Base-by-base conservation (phyloP, 139 green algal species). In the Chlamydomonas schloesseri region DNA sequence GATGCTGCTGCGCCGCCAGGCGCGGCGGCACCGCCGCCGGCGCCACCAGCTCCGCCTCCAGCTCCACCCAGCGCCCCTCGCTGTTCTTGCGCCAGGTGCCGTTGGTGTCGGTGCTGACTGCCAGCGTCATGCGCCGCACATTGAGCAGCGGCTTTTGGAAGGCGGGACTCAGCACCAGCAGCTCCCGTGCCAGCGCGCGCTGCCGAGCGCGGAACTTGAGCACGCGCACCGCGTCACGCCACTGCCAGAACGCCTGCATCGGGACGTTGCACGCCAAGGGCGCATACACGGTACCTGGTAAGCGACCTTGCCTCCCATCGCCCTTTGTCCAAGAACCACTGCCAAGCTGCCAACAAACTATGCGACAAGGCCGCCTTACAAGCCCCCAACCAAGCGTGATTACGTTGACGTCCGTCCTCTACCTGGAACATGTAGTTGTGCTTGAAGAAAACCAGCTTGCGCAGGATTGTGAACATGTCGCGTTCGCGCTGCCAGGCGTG, bases 371-470 rank as follows among this genome's bases (percentile, higher is more conserved):
- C n/a, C n/a, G n/a, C n/a, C n/a, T n/a, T n/a, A n/a, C n/a, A n/a
- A n/a, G n/a, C n/a, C n/a, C n/a, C n/a, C n/a, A n/a, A n/a, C n/a
- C n/a, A n/a, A n/a, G n/a, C n/a, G n/a, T n/a, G n/a, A n/a, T n/a
- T n/a, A n/a, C n/a, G n/a, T n/a, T n/a, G n/a, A n/a, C n/a, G n/a
- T n/a, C n/a, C n/a, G n/a, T n/a, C n/a, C n/a, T n/a, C n/a, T 24
- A 90, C 88, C 70, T 87, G 60, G 50, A 88, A 92, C 46, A 92
- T 26, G n/a, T 70, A 36, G 31, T 82, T 82, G 74, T 89, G 89
- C 57, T 88, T 89, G 71, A 92, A 92, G 60, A 90, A 84, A 36
- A 92, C 89, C 71, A 92, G 82, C 86, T 90, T 90, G 53, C 89
- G 89, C 50, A 90, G 82, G 58, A 92, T 67, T 2, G 81, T 77